A percentile compares a stretch with the other conserved stretches of the same genome.
phyloP scores from a whole-genome alignment of 179 eudicot species.

The Gypsophila paniculata region DNA sequence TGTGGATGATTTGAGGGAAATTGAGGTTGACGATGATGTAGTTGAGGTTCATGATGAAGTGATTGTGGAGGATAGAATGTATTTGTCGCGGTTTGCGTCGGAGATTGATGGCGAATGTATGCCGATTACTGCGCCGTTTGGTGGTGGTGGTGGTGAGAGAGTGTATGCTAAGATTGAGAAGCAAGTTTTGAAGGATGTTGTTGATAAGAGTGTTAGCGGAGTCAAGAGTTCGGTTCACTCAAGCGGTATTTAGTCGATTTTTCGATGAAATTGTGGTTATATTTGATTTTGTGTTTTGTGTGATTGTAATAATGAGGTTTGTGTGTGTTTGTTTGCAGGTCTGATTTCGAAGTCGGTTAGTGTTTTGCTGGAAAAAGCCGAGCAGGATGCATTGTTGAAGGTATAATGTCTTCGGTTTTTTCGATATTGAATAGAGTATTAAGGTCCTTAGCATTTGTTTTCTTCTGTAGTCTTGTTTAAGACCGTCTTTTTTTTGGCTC shows the following conservation, averaged over 20 bases:
- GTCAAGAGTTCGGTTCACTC: constrained; percentile 26
- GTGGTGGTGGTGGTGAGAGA: constrained; percentile 49
- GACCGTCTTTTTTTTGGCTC: not conserved
- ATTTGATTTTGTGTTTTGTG: constrained; percentile 3
- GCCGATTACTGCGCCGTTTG: constrained; percentile 73
- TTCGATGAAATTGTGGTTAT: not conserved
- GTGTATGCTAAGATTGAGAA: constrained; percentile 70
- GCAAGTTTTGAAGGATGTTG: not conserved
- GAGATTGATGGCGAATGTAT: constrained; percentile 76
- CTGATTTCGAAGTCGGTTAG: constrained; percentile 58
- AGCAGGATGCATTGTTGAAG: constrained; percentile 69
- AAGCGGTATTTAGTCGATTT: constrained; percentile 32
- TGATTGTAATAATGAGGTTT: not conserved
- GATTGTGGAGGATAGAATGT: constrained; percentile 28
- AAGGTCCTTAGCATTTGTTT: too few species aligned
- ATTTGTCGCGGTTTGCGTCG: constrained; percentile 56
- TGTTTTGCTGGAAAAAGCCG: constrained; percentile 60
- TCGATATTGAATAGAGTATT: too few species aligned
- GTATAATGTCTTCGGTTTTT: constrained; percentile 29
- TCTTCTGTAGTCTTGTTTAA: not conserved
- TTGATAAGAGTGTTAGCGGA: constrained; percentile 18
- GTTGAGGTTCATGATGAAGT: constrained; percentile 18
- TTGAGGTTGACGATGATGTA: constrained; percentile 9
- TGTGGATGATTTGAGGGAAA: constrained; percentile 7
- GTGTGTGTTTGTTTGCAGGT: constrained; percentile 42